These are phyloP conservation scores for Amanita polypyramis DNA, from an alignment of 768 basidiomycete genomes.

Conservation along the genomic window DNA sequence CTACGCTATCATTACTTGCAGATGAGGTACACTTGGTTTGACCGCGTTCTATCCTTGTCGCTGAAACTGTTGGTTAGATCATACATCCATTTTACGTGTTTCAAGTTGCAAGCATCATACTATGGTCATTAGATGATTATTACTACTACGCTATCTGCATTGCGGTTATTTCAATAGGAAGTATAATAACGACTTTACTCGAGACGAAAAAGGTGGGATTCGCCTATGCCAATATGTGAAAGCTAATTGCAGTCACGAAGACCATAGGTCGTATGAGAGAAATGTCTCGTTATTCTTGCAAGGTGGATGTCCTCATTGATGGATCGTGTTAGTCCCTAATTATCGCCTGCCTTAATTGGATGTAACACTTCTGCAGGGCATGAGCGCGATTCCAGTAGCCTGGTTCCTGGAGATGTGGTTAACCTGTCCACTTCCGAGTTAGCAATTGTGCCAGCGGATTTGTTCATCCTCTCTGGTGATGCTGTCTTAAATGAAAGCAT, in stretches of 20 bases:
- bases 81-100: conserved; percentile 99
- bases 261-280: conserved; percentile 91
- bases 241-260: conserved; percentile 23
- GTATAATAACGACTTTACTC: conserved; percentile 75
- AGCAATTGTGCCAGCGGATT: conserved; percentile 75
- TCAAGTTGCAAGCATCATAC: conserved; percentile 86
- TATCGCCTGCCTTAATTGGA: too few species aligned
- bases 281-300: conserved; percentile 87
- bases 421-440: conserved; percentile 76
- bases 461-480: conserved; percentile 89
- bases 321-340: conserved; percentile 48
- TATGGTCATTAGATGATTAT: conserved; percentile 95
- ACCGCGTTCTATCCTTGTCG: conserved; percentile 3
- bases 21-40: conserved; percentile 57
- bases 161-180: conserved; percentile 77
- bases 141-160: conserved; percentile 98
- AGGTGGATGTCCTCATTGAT: conserved; percentile 58
- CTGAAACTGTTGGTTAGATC: conserved; percentile 31
- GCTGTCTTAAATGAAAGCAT: conserved; percentile 98
- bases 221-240: not conserved
- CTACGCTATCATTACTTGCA: conserved; percentile 62
- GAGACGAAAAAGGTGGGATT: conserved; percentile 77
- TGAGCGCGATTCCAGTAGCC: conserved; percentile 58
- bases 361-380: conserved; percentile 37
- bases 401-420: conserved; percentile 90